Conservation (phyloP, 495 filamentous ascomycete genomes). For the Penicillium longicatenatum region DNA sequence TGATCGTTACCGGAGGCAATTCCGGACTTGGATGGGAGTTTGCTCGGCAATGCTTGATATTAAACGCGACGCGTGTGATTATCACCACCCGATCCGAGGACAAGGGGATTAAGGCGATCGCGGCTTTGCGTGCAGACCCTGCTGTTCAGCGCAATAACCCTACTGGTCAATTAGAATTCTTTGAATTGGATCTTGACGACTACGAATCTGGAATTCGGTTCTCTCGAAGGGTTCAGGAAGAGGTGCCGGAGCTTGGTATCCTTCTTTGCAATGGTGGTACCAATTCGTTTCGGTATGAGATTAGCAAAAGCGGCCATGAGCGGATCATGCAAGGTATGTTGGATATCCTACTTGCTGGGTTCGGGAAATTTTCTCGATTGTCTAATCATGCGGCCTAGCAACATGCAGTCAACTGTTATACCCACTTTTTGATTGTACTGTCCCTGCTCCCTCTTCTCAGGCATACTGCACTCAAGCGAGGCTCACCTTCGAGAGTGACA, state of each 20-base stretch:
- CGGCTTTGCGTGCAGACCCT: slow-evolving; percentile 15
- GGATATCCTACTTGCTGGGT: neutral
- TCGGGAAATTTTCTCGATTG: no score
- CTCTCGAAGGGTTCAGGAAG: slow-evolving; percentile 10
- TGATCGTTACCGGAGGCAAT: slow-evolving; percentile 57
- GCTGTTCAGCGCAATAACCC: slow-evolving; percentile 7
- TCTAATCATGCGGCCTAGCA: no score
- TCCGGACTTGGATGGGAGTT: slow-evolving; percentile 54
- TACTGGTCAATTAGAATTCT: slow-evolving; percentile 13
- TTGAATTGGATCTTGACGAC: slow-evolving; percentile 23
- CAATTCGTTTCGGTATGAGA: slow-evolving; percentile 13
- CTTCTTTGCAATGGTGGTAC: slow-evolving; percentile 25
- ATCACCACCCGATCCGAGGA: slow-evolving; percentile 25
- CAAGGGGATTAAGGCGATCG: slow-evolving; percentile 27
- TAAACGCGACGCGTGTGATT: slow-evolving; percentile 22
- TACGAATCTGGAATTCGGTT: slow-evolving; percentile 21
- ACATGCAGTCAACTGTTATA: slow-evolving; percentile 31
- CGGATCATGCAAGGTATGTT: slow-evolving; percentile 21
- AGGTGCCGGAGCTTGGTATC: slow-evolving; percentile 21
- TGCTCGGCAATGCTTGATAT: slow-evolving; percentile 34
- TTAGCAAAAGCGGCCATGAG: slow-evolving; percentile 27
- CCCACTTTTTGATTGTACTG: slow-evolving; percentile 32
- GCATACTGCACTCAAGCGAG: slow-evolving; percentile 15
- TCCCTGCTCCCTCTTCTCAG: slow-evolving; percentile 26
- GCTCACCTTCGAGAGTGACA: slow-evolving; percentile 23